Evolutionary conservation across 495 filamentous ascomycete genomes (phyloP).

Genomic region (Bacidia gigantensis): DNA sequence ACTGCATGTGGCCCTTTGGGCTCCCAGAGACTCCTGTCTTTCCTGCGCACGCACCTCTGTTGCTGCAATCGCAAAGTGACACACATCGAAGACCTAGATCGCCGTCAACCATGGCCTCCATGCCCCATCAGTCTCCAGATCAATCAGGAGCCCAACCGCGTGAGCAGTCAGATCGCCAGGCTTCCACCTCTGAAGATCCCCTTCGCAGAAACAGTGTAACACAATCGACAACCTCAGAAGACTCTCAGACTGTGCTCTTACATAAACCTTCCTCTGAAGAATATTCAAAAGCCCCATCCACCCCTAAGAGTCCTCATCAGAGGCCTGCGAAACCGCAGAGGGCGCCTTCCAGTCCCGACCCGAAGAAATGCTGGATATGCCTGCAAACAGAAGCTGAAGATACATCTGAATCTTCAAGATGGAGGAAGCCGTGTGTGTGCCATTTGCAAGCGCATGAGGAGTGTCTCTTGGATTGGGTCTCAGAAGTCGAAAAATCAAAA

Average conservation of each 20-base stretch:
- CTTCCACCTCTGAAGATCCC: slow-evolving; percentile 9
- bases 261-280: slow-evolving; percentile 24
- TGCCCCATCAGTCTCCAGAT: slow-evolving; percentile 6
- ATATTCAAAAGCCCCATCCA: slow-evolving; percentile 15
- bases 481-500: slow-evolving; percentile 57
- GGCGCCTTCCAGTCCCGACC: slow-evolving; percentile 24
- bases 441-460: slow-evolving; percentile 79
- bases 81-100: no score
- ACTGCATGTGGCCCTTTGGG: neutral
- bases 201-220: slow-evolving; percentile 15
- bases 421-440: slow-evolving; percentile 81
- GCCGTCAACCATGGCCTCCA: slow-evolving; percentile 11
- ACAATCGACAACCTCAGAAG: slow-evolving; percentile 23
- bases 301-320: slow-evolving; percentile 10
- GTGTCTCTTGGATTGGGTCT: slow-evolving; percentile 83
- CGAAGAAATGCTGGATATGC: slow-evolving; percentile 86
- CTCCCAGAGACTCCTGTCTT: neutral
- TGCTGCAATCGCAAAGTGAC: no score
- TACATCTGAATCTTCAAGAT: slow-evolving; percentile 47
- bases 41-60: no score
- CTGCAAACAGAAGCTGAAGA: slow-evolving; percentile 74
- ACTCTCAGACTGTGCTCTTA: slow-evolving; percentile 31
- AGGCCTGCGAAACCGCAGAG: slow-evolving; percentile 3
- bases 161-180: slow-evolving; percentile 2
- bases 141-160: slow-evolving; percentile 6